Conservation (phyloP, 306 rosid species). For the Aeschynomene evenia region DNA sequence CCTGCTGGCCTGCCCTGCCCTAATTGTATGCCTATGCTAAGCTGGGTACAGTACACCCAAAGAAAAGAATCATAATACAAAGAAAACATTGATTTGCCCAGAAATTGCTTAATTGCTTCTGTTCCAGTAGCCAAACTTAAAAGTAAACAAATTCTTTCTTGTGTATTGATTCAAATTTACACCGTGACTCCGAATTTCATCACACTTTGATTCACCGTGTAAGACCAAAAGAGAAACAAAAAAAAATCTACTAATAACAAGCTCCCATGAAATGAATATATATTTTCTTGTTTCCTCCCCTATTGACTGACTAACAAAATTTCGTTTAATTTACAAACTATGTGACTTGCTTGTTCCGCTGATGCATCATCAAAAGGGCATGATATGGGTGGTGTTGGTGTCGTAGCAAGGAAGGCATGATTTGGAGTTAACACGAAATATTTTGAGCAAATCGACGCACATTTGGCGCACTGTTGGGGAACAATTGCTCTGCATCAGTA, state of each 20-base stretch:
- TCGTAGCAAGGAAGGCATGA: constrained; percentile 68
- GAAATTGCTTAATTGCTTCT: no score
- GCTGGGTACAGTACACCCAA: background rate
- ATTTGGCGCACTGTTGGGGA: constrained; percentile 65
- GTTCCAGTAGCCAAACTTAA: background rate
- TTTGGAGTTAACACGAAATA: constrained; percentile 63
- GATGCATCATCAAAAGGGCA: constrained; percentile 86
- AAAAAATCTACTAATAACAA: background rate
- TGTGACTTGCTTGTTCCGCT: background rate
- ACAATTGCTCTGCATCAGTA: constrained; percentile 92
- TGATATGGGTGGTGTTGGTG: constrained; percentile 84
- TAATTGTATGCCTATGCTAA: background rate
- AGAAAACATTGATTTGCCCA: background rate
- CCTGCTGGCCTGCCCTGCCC: no score
- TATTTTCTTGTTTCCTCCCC: no score
- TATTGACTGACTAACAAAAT: constrained; percentile 53
- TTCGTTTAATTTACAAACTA: constrained; percentile 53
- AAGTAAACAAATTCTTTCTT: background rate
- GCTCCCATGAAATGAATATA: constrained; percentile 36
- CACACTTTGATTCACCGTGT: background rate
- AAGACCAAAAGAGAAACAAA: background rate
- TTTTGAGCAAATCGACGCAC: constrained; percentile 79
- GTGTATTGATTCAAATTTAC: background rate
- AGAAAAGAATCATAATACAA: background rate
- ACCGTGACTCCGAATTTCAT: background rate